Evolutionary conservation across 2,329 filamentous ascomycete genomes (phyloP).

Genomic region (Colletotrichum phormii): DNA sequence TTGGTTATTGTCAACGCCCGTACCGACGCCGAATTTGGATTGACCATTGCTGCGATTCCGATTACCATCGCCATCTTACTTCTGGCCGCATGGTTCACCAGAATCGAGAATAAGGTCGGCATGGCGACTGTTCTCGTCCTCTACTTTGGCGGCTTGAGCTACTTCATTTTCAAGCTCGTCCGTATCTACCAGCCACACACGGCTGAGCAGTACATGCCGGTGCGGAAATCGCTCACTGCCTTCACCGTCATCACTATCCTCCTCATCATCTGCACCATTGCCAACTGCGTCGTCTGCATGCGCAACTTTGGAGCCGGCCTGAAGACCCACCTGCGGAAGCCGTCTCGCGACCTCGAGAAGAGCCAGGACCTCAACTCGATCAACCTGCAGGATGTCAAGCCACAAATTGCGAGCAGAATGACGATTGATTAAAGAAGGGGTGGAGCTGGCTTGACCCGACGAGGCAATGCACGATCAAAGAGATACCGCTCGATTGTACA

Average conservation of each 20-base stretch:
- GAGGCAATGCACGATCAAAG: slow-evolving; percentile 33
- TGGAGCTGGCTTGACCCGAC: slow-evolving; percentile 30
- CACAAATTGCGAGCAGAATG: slow-evolving; percentile 66
- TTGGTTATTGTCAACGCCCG: slow-evolving; percentile 85
- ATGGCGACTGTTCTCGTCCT: slow-evolving; percentile 84
- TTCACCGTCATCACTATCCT: slow-evolving; percentile 95
- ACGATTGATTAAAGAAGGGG: slow-evolving; percentile 65
- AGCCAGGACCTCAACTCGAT: slow-evolving; percentile 69
- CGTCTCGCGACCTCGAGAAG: slow-evolving; percentile 58
- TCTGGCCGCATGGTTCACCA: slow-evolving; percentile 85
- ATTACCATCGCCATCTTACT: slow-evolving; percentile 91
- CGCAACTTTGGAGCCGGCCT: slow-evolving; percentile 90
- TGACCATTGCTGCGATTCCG: slow-evolving; percentile 91
- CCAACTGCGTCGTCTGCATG: slow-evolving; percentile 88
- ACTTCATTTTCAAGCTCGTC: slow-evolving; percentile 98
- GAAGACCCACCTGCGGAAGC: slow-evolving; percentile 82
- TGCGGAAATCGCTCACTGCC: slow-evolving; percentile 86
- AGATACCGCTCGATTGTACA: slow-evolving; percentile 36
- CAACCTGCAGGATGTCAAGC: slow-evolving; percentile 67
- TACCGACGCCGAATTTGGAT: slow-evolving; percentile 79
- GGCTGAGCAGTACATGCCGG: slow-evolving; percentile 75
- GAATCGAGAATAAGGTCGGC: slow-evolving; percentile 82
- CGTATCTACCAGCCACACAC: slow-evolving; percentile 85
- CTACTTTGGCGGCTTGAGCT: slow-evolving; percentile 89
- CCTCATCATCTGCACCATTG: slow-evolving; percentile 88